Percentiles rank a stretch among this genome's conserved stretches.
Evolutionary conservation across 2,329 filamentous ascomycete genomes (phyloP).

Genomic region (Oidium heveae): DNA sequence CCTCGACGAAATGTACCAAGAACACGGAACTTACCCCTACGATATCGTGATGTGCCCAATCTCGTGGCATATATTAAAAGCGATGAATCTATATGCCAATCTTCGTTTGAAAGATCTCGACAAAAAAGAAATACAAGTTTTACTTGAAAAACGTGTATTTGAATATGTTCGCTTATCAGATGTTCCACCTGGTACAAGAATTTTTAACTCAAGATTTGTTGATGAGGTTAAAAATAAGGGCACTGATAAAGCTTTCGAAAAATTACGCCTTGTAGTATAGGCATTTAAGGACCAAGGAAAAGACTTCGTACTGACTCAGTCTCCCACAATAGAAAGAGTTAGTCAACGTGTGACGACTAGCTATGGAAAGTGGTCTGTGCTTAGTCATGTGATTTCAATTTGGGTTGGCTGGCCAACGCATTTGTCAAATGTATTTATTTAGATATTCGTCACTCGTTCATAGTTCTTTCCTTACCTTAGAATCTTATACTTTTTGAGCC

Average conservation of each 20-base stretch:
- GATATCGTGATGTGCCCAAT: neutral
- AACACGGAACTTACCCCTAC: neutral
- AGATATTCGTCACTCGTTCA: no score
- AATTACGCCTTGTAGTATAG: conserved; percentile 3
- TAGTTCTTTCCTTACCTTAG: no score
- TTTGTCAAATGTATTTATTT: no score
- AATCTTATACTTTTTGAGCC: no score
- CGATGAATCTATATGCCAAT: neutral
- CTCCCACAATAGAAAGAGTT: conserved; percentile 3
- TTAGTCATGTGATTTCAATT: no score
- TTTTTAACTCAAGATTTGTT: conserved; percentile 3
- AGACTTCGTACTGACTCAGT: conserved; percentile 2
- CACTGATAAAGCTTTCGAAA: conserved; percentile 1
- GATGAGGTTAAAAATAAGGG: conserved; percentile 4
- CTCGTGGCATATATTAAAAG: neutral
- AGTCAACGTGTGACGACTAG: no score
- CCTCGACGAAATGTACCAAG: neutral
- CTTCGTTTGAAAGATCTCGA: neutral
- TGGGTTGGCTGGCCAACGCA: no score
- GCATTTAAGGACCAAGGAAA: conserved; percentile 3
- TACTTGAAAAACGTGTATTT: conserved; percentile 1
- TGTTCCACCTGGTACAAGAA: neutral
- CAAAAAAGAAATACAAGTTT: neutral
- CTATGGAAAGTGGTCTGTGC: no score
- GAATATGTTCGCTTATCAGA: neutral